A percentile compares a stretch with the other conserved stretches of the same genome.
Conservation (phyloP, 169 alveolate species). For the Sarcocystis neurona region DNA sequence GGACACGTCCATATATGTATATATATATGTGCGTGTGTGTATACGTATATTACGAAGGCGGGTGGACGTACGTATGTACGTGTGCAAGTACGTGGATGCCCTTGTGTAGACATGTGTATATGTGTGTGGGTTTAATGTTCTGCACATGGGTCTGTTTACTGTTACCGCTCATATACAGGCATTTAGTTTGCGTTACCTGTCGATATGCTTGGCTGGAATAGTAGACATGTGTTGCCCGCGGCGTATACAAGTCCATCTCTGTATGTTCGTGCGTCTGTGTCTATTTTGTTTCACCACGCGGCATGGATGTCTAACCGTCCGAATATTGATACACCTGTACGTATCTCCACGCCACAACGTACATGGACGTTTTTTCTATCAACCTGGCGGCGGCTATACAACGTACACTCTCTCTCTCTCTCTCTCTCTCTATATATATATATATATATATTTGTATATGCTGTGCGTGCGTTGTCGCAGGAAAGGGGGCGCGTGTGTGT, state of each 20-base stretch:
- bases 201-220: background rate
- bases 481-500: no score
- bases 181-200: background rate
- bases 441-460: no score
- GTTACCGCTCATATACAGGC: background rate
- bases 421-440: background rate
- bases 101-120: no score
- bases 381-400: background rate
- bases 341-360: background rate
- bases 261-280: background rate
- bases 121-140: background rate
- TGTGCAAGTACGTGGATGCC: no score
- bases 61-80: no score
- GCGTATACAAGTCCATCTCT: background rate
- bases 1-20: no score
- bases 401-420: background rate
- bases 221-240: background rate
- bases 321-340: background rate
- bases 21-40: no score
- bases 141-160: no score
- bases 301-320: no score
- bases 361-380: background rate
- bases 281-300: no score
- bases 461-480: no score
- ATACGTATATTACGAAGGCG: no score